Conservation (phyloP, 2,329 filamentous ascomycete genomes). For the Colletotrichum lini region DNA sequence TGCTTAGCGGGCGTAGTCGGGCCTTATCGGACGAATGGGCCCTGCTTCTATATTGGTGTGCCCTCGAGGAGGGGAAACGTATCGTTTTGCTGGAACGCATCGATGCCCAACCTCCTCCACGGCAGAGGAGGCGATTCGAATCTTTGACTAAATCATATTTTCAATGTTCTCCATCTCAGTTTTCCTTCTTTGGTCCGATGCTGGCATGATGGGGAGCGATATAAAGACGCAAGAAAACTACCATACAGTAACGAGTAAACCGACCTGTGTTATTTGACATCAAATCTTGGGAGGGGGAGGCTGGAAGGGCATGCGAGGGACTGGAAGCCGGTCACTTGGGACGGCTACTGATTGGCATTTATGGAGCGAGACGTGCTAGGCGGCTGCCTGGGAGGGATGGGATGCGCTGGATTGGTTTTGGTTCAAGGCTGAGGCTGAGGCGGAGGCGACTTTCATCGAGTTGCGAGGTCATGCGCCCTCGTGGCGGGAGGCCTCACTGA, state of each 20-base stretch:
- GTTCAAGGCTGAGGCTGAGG: background rate
- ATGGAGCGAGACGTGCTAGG: conserved; percentile 40
- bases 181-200: conserved; percentile 39
- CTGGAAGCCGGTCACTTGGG: conserved; percentile 13
- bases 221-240: conserved; percentile 29
- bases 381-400: conserved; percentile 12
- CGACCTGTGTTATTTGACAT: conserved; percentile 42
- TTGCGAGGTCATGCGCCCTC: background rate
- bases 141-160: background rate
- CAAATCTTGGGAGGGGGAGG: conserved; percentile 33
- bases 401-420: no score
- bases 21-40: background rate
- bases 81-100: conserved; percentile 35
- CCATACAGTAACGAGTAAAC: conserved; percentile 42
- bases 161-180: conserved; percentile 13
- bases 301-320: conserved; percentile 29
- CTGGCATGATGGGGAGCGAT: conserved; percentile 34
- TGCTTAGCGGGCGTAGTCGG: background rate
- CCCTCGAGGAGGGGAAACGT: conserved; percentile 17
- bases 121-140: conserved; percentile 1
- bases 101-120: conserved; percentile 3
- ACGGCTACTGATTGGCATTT: conserved; percentile 39
- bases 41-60: background rate
- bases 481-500: conserved; percentile 19
- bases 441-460: conserved; percentile 3